Conservation (phyloP, 2,329 filamentous ascomycete species). For the Dactylellina parvicollis region DNA sequence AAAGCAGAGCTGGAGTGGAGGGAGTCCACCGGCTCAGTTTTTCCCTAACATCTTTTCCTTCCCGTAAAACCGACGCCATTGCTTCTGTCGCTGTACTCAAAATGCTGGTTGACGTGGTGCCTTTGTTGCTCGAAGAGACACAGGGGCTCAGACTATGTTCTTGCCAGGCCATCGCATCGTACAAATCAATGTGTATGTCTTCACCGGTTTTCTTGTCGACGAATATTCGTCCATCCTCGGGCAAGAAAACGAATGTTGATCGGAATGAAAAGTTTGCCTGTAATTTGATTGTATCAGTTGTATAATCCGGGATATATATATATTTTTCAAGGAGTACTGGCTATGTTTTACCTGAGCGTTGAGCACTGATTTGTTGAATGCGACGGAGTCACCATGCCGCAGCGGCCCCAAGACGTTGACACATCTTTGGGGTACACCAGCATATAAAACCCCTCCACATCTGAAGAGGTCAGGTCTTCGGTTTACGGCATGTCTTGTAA, state of each 20-base stretch:
- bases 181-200: constrained; percentile 84
- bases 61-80: constrained; percentile 32
- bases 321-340: neutral
- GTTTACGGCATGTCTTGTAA: constrained; percentile 88
- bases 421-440: constrained; percentile 83
- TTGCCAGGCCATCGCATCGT: constrained; percentile 80
- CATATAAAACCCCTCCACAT: constrained; percentile 79
- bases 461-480: constrained; percentile 80
- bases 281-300: neutral
- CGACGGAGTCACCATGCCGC: constrained; percentile 89
- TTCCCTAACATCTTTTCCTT: constrained; percentile 37
- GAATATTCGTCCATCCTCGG: constrained; percentile 87
- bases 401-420: constrained; percentile 91
- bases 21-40: constrained; percentile 46
- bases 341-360: constrained; percentile 72
- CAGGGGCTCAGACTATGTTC: constrained; percentile 81
- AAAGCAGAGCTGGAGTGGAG: constrained; percentile 21
- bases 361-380: constrained; percentile 86
- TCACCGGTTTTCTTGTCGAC: constrained; percentile 83
- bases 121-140: constrained; percentile 65
- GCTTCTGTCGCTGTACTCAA: constrained; percentile 42
- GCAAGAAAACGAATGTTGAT: constrained; percentile 84
- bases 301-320: no score
- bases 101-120: constrained; percentile 48
- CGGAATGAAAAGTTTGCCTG: constrained; percentile 87